Conservation (phyloP, 345 rosid genomes). For the Murraya paniculata region DNA sequence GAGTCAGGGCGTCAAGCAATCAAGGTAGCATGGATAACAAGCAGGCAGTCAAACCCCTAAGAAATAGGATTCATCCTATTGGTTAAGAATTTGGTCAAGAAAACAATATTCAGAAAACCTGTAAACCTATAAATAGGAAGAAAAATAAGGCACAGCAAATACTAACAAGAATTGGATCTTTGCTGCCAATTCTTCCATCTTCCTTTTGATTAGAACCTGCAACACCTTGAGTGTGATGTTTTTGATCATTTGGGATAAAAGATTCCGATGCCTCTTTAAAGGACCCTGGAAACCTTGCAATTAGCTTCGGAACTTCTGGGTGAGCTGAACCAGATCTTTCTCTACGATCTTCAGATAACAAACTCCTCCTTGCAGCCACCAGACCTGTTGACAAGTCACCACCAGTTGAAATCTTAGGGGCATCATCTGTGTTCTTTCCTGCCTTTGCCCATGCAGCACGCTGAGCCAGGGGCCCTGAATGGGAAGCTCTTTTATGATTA, state of each 20-base stretch:
- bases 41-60: neutral
- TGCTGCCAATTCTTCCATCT: constrained; percentile 60
- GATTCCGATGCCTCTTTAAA: constrained; percentile 82
- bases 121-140: neutral
- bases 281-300: constrained; percentile 82
- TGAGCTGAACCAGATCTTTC: constrained; percentile 48
- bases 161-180: constrained; percentile 81
- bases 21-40: neutral
- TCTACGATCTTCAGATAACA: constrained; percentile 51
- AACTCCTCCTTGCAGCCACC: constrained; percentile 55
- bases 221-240: constrained; percentile 40
- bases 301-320: constrained; percentile 57
- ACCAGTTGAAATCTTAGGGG: constrained; percentile 50
- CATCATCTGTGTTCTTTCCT: constrained; percentile 59
- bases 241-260: constrained; percentile 50
- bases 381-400: constrained; percentile 61
- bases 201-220: constrained; percentile 43
- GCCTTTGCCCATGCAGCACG: constrained; percentile 77
- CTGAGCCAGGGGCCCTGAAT: constrained; percentile 88
- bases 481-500: constrained; percentile 79
- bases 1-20: neutral
- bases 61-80: neutral
- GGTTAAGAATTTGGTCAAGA: neutral
- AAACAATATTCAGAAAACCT: neutral
- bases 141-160: neutral